phyloP scores from a whole-genome alignment of 2,329 filamentous ascomycete species.

The Massarina eburnea region DNA sequence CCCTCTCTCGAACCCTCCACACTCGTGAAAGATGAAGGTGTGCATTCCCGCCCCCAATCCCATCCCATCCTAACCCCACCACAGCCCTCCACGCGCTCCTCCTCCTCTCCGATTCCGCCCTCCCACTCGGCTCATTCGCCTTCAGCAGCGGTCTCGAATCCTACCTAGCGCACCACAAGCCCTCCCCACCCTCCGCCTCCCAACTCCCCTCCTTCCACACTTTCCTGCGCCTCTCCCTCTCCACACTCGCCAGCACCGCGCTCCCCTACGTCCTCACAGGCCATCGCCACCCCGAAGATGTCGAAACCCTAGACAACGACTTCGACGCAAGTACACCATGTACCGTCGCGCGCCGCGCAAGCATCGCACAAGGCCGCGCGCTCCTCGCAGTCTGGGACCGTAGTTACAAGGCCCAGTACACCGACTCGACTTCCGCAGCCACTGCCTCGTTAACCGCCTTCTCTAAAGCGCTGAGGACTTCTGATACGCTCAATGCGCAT shows the following conservation, averaged over 20 bases:
- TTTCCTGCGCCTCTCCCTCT: slow-evolving; percentile 71
- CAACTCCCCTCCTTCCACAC: slow-evolving; percentile 55
- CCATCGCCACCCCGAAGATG: slow-evolving; percentile 55
- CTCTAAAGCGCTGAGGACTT: slow-evolving; percentile 31
- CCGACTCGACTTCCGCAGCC: background rate
- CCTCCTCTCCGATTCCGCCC: slow-evolving; percentile 76
- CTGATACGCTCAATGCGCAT: slow-evolving; percentile 54
- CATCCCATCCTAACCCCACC: background rate
- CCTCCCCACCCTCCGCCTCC: slow-evolving; percentile 30
- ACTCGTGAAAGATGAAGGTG: slow-evolving; percentile 18
- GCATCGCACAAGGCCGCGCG: slow-evolving; percentile 73
- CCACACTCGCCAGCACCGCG: slow-evolving; percentile 70
- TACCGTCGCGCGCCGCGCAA: slow-evolving; percentile 75
- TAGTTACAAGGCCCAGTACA: slow-evolving; percentile 55
- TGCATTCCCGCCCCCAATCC: slow-evolving; percentile 7
- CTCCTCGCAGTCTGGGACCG: slow-evolving; percentile 76
- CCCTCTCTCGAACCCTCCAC: slow-evolving; percentile 17
- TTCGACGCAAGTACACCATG: slow-evolving; percentile 77
- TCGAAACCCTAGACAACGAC: slow-evolving; percentile 68
- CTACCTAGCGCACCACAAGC: slow-evolving; percentile 69
- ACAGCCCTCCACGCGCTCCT: slow-evolving; percentile 66
- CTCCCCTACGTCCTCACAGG: slow-evolving; percentile 75
- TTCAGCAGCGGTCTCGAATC: slow-evolving; percentile 83
- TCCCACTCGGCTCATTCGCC: slow-evolving; percentile 83
- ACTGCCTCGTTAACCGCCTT: slow-evolving; percentile 30